Percentiles rank a stretch among this genome's conserved stretches.
Evolutionary conservation across 2,329 filamentous ascomycete species (phyloP).

Genomic region (Chaetomium globosum): DNA sequence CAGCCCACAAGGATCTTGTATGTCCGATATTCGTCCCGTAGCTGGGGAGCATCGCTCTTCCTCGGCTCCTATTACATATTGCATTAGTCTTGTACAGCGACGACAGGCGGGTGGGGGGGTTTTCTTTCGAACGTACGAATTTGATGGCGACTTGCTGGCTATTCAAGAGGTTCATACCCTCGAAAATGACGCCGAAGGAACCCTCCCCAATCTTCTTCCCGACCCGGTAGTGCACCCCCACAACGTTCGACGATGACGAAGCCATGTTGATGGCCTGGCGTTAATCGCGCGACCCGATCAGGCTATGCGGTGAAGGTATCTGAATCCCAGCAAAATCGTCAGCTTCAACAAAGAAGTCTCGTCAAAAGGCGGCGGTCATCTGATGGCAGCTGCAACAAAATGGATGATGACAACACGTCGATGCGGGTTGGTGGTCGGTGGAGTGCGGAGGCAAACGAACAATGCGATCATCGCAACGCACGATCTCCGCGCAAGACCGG

Average conservation of each 20-base stretch:
- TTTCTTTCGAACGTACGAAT: slow-evolving; percentile 70
- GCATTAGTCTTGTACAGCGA: slow-evolving; percentile 24
- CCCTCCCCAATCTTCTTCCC: slow-evolving; percentile 99
- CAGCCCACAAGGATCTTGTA: slow-evolving; percentile 99
- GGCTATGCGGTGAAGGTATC: slow-evolving; percentile 7
- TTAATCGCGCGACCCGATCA: slow-evolving; percentile 15
- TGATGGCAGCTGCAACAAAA: neutral
- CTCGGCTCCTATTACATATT: slow-evolving; percentile 73
- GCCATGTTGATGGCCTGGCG: slow-evolving; percentile 60
- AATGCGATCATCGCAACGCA: neutral
- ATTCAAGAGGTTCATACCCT: slow-evolving; percentile 97
- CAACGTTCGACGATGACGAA: slow-evolving; percentile 91
- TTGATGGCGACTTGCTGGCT: slow-evolving; percentile 99
- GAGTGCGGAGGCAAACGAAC: neutral
- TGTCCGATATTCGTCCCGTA: slow-evolving; percentile 97
- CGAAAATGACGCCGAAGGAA: slow-evolving; percentile 97
- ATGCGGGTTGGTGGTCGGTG: slow-evolving; percentile 1
- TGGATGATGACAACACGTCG: neutral
- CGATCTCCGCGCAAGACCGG: slow-evolving; percentile 8
- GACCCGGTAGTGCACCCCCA: slow-evolving; percentile 97
- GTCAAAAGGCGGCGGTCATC: neutral
- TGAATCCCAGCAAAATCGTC: slow-evolving; percentile 11
- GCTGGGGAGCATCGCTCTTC: slow-evolving; percentile 96
- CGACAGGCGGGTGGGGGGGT: neutral
- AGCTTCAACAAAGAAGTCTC: slow-evolving; percentile 14